These are phyloP conservation scores for Thozetella sp. DNA, from an alignment of 495 filamentous ascomycete species.

Conservation along the genomic window DNA sequence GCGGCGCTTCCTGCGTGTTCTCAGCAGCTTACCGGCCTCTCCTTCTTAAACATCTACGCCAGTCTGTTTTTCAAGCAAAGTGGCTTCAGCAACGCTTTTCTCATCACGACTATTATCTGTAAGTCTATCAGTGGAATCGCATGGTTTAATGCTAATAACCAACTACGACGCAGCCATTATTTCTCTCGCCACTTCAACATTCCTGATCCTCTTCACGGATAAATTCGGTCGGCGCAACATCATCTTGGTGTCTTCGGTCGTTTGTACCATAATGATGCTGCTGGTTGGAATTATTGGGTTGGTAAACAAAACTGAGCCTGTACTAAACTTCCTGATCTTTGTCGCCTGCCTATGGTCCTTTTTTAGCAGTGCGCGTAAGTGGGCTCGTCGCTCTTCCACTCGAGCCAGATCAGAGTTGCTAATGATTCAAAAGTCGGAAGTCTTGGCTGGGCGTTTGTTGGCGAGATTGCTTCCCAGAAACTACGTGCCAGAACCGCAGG, in stretches of 20 bases:
- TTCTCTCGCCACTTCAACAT: neutral
- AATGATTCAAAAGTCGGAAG: neutral
- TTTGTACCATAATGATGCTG: slow-evolving; percentile 8
- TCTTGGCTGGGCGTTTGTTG: slow-evolving; percentile 7
- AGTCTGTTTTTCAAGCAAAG: slow-evolving; percentile 11
- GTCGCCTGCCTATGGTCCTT: slow-evolving; percentile 10
- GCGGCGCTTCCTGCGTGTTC: slow-evolving; percentile 6
- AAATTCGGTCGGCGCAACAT: slow-evolving; percentile 4
- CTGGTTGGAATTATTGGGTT: slow-evolving; percentile 4
- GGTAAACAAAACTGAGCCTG: neutral
- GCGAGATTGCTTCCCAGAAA: slow-evolving; percentile 8
- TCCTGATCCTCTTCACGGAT: slow-evolving; percentile 4
- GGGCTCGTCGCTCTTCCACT: neutral
- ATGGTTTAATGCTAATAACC: neutral
- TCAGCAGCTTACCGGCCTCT: slow-evolving; percentile 6
- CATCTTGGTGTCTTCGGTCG: slow-evolving; percentile 1
- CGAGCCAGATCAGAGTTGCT: neutral
- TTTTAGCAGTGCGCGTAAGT: slow-evolving; percentile 7
- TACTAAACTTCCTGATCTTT: slow-evolving; percentile 9
- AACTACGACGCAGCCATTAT: neutral
- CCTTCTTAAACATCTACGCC: slow-evolving; percentile 7
- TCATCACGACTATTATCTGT: slow-evolving; percentile 9
- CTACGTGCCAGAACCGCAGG: slow-evolving; percentile 9
- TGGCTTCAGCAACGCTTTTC: slow-evolving; percentile 9
- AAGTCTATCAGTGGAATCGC: neutral